Base-by-base conservation (phyloP, 2,329 filamentous ascomycete genomes). In the Penicillium sclerotiorum region DNA sequence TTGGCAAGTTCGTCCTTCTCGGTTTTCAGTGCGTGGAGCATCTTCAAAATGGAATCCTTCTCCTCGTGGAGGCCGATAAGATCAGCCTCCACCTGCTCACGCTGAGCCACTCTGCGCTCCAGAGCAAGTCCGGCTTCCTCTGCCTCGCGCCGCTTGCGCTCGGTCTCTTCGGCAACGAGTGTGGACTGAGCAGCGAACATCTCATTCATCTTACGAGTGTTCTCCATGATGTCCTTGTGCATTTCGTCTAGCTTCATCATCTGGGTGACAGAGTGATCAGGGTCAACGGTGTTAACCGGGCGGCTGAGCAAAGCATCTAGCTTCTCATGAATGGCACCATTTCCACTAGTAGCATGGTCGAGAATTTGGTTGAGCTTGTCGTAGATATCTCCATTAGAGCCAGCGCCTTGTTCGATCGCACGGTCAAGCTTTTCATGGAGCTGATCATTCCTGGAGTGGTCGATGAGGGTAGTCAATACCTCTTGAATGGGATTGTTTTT, bases 181-280 rank as follows among this genome's bases (percentile, higher is more conserved):
- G 55, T 57, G 12, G 65, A 63, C 49, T 70, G 67, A 5, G 63
- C 58, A 11, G 56, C 60, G 44, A 70, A 66, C 65, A 96, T 96
- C 35, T 87, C 83, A 2, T 88, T 87, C 47, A 99, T 86, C 65
- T 95, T 90, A 17, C 85, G 83, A 1, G 93, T 91, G 1, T 90
- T 95, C 51, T 85, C 81, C 67, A 90, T 84, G 49, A 99, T 90
- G 59, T 95, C 89, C 57, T 88, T 81, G 63, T 96, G 90, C 43
- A 97, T 94, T 68, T 91, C 83, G 59, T 96, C 90, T 5, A 99
- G 81, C 20, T 89, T 89, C 55, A 88, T 87, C 38, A 96, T 81
- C 59, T 92, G 89, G 5, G 81, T 78, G 28, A 90, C 82, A 1
- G 88, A 84, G 64, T 90, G 86, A 44, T 82, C 82, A 0, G 89